Evolutionary conservation across 768 basidiomycete genomes (phyloP).

Genomic region (Amanita molliuscula): DNA sequence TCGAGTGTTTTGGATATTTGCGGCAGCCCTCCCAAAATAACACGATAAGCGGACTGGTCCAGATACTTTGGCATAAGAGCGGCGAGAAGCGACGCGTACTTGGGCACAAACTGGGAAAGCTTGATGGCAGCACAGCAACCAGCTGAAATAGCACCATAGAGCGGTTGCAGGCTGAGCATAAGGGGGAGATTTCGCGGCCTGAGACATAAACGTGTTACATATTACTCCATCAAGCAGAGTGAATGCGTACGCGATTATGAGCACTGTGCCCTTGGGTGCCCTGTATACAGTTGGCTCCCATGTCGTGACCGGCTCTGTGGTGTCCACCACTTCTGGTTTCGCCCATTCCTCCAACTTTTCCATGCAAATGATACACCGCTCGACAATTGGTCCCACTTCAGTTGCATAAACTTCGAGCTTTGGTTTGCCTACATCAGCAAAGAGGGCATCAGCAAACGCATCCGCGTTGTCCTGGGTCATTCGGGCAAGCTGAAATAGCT

Average conservation of each 20-base stretch:
- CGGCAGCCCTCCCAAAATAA: slow-evolving; percentile 49
- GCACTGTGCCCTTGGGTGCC: slow-evolving; percentile 48
- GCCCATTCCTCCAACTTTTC: slow-evolving; percentile 51
- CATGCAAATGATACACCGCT: slow-evolving; percentile 20
- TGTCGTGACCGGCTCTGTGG: slow-evolving; percentile 31
- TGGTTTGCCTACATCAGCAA: too few relatives aligned
- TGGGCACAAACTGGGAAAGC: slow-evolving; percentile 50
- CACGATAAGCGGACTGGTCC: slow-evolving; percentile 35
- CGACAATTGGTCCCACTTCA: too few relatives aligned
- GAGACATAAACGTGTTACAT: slow-evolving; percentile 13
- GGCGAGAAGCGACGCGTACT: slow-evolving; percentile 38
- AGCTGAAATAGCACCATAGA: slow-evolving; percentile 62
- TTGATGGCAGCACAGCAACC: slow-evolving; percentile 62
- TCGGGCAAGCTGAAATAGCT: slow-evolving; percentile 52
- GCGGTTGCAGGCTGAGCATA: slow-evolving; percentile 47
- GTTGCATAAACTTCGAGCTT: too few relatives aligned
- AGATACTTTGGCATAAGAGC: slow-evolving; percentile 42
- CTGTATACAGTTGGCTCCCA: slow-evolving; percentile 47
- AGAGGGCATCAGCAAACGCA: too few relatives aligned
- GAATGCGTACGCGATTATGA: slow-evolving; percentile 58
- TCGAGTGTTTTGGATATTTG: slow-evolving; percentile 16
- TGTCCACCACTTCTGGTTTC: slow-evolving; percentile 26
- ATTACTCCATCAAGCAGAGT: too few relatives aligned
- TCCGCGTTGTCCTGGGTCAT: too few relatives aligned
- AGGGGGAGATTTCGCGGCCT: slow-evolving; percentile 70